A percentile compares a stretch with the other conserved stretches of the same genome.
Evolutionary conservation across 2,329 filamentous ascomycete genomes (phyloP).

Genomic region (Pseudogymnoascus verrucosus): DNA sequence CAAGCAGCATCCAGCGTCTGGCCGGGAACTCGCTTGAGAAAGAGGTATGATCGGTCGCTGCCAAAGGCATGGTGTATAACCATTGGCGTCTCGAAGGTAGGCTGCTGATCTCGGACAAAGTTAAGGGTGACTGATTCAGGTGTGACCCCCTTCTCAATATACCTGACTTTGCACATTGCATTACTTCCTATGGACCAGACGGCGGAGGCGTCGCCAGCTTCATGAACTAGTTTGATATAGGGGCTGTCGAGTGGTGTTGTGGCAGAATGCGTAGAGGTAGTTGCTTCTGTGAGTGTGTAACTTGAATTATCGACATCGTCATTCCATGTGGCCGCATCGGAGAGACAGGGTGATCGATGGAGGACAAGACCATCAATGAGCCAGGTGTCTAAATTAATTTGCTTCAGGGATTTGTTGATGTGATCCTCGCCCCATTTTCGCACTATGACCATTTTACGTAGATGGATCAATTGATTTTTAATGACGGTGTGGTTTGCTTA

Average conservation of each 20-base stretch:
- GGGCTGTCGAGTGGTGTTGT: background rate
- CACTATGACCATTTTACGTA: background rate
- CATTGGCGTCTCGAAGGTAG: background rate
- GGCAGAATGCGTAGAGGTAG: background rate
- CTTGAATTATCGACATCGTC: background rate
- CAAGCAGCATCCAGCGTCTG: background rate
- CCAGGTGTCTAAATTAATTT: background rate
- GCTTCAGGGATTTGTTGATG: background rate
- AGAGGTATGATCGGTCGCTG: background rate
- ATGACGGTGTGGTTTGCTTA: background rate
- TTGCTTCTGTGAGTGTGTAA: background rate
- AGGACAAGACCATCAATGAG: background rate
- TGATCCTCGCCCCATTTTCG: background rate
- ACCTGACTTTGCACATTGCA: background rate
- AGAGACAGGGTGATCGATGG: background rate
- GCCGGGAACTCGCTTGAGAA: background rate
- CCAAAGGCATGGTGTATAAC: background rate
- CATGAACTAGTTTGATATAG: background rate
- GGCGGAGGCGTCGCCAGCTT: background rate
- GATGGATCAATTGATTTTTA: background rate
- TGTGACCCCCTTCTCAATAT: background rate
- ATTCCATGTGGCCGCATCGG: background rate
- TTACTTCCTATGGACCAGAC: background rate
- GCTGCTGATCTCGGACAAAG: background rate
- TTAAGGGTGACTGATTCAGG: background rate